These are phyloP conservation scores for Crassisporium funariophilum DNA, from an alignment of 768 basidiomycete genomes.

Conservation along the genomic window DNA sequence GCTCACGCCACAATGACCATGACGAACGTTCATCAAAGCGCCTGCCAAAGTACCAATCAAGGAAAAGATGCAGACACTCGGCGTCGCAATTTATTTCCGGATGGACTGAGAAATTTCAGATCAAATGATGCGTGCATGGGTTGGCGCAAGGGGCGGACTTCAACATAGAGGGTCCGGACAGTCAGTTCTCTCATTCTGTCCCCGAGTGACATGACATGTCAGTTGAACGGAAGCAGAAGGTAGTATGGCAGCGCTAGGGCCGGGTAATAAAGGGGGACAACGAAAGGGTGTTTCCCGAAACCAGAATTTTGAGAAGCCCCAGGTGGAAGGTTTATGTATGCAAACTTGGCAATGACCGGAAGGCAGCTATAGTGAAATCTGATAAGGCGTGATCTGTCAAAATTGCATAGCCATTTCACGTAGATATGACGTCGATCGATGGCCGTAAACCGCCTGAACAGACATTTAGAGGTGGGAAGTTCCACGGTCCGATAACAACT, in stretches of 20 bases:
- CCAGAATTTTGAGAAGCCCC: no score
- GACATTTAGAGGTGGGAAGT: no score
- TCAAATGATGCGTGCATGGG: no score
- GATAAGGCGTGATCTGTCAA: neutral
- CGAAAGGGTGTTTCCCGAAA: no score
- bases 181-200: constrained; percentile 14
- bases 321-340: constrained; percentile 3
- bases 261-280: constrained; percentile 5
- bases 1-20: no score
- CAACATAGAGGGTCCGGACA: constrained; percentile 10
- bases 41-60: no score
- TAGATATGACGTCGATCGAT: neutral
- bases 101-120: no score
- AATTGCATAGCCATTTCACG: neutral
- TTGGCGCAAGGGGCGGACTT: no score
- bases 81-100: no score
- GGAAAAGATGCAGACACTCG: no score
- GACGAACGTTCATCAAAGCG: no score
- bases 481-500: neutral
- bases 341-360: neutral
- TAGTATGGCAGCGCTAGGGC: constrained; percentile 2
- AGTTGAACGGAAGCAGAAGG: constrained; percentile 13
- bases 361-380: neutral
- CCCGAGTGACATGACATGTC: constrained; percentile 24
- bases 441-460: neutral